Evolutionary conservation across 768 basidiomycete species (phyloP), one percentile per base, ranked within the genome.

Genomic region (Phaeotremella fagi): DNA sequence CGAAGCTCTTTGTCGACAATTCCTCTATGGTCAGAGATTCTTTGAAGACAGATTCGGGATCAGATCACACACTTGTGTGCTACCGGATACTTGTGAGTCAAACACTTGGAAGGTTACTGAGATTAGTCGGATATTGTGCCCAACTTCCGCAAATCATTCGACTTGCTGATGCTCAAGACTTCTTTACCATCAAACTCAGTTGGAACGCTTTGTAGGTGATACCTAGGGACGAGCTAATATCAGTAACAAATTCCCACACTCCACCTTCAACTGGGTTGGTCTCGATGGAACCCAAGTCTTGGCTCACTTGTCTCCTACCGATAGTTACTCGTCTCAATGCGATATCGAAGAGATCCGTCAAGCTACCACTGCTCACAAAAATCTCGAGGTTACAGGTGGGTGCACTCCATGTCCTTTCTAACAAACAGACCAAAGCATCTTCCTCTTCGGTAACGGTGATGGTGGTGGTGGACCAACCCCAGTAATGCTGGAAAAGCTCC

Each of bases 391-490:
- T 15, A 71, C 74, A 0, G 48, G 62, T 64, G 26, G 48, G 57
- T 44, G 3, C n/a, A 5, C 3, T 12, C 25, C 11, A 35, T 15
- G 9, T 52, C 41, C 52, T 48, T 16, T 53, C 18, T 25, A 47
- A 47, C 33, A 6, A 9, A 27, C 41, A 90, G 88, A 90, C 86
- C 63, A 82, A 15, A 82, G 89, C 0, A 79, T 95, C 15, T 81
- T 92, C 1, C 88, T 95, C 0, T 99, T 95, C 61, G 95, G 95
- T 14, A 98, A 98, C 68, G 95, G 95, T 7, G 95, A 99, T 67
- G 95, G 95, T 1, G 78, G 78, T 29, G 78, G 75, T 29, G 75
- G 76, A 31, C 75, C 76, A 6, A 73, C 74, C 22, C 74, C 76
- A 1, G 74, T 73, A 6, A 99, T 99, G 95, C 78, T 99, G 37